Evolutionary conservation across 2,329 filamentous ascomycete species (phyloP).

Genomic region (Tympanopsis confertula): DNA sequence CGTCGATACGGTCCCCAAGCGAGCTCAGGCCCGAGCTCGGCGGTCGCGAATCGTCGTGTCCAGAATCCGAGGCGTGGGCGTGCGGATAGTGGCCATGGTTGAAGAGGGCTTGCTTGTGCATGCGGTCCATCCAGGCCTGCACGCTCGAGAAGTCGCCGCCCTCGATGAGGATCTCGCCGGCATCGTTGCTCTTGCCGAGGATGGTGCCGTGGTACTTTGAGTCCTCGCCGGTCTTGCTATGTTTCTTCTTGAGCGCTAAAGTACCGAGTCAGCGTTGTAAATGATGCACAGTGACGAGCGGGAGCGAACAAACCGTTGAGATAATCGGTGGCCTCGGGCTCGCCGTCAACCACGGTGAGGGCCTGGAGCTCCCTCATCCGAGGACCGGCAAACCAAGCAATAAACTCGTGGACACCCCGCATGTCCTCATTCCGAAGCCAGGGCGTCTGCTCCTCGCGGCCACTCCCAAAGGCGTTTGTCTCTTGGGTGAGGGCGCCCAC

Average conservation of each 20-base stretch:
- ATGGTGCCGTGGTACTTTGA: conserved; percentile 76
- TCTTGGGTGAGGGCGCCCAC: neutral
- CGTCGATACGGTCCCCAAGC: conserved; percentile 33
- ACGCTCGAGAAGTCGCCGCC: conserved; percentile 61
- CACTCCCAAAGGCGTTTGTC: neutral
- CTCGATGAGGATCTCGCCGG: conserved; percentile 64
- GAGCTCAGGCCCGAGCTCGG: conserved; percentile 46
- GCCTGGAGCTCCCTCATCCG: conserved; percentile 71
- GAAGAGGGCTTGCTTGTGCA: conserved; percentile 15
- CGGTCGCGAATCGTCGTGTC: conserved; percentile 26
- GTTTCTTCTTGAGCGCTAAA: conserved; percentile 79
- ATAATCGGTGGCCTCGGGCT: conserved; percentile 57
- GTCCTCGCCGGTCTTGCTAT: conserved; percentile 80
- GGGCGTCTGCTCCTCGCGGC: neutral
- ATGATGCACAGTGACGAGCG: neutral
- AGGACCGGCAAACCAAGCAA: conserved; percentile 66
- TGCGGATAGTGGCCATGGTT: conserved; percentile 6
- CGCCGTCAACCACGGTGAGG: conserved; percentile 62
- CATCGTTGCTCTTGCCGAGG: conserved; percentile 62
- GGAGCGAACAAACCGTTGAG: conserved; percentile 41
- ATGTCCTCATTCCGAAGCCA: conserved; percentile 55
- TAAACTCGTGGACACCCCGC: conserved; percentile 65
- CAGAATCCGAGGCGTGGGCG: conserved; percentile 8
- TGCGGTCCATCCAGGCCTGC: conserved; percentile 46
- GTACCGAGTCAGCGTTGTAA: conserved; percentile 19